phyloP scores from a whole-genome alignment of 1,284 basidiomycete genomes.

The Lentinus polychrous region DNA sequence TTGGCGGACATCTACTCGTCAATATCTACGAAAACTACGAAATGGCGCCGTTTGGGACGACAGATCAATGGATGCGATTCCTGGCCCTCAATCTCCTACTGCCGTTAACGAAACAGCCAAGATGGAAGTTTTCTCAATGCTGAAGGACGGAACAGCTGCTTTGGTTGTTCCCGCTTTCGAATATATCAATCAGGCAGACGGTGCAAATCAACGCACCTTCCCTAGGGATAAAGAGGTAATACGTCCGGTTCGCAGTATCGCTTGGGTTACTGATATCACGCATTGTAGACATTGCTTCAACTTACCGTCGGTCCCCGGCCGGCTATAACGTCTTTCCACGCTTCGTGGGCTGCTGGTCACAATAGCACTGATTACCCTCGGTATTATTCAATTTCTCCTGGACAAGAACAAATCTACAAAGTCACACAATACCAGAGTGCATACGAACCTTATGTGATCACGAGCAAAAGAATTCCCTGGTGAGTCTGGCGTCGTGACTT shows the following conservation, averaged over 20 bases:
- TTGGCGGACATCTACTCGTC: conserved; percentile 52
- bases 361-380: conserved; percentile 70
- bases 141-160: conserved; percentile 45
- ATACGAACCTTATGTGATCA: conserved; percentile 82
- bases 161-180: conserved; percentile 80
- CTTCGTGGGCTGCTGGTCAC: conserved; percentile 71
- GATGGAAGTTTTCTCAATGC: conserved; percentile 6
- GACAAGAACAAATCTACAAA: conserved; percentile 64
- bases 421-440: conserved; percentile 70
- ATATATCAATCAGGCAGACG: conserved; percentile 54
- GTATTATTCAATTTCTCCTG: conserved; percentile 48
- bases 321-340: conserved; percentile 64
- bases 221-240: conserved; percentile 64
- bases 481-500: conserved; percentile 23
- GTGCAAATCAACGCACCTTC: conserved; percentile 46
- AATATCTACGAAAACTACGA: conserved; percentile 11
- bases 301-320: conserved; percentile 25
- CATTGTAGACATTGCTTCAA: conserved; percentile 9
- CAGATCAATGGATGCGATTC: conserved; percentile 35
- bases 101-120: conserved; percentile 40
- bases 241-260: too few species aligned
- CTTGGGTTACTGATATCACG: neutral
- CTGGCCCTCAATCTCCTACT: neutral
- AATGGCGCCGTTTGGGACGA: neutral
- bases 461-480: conserved; percentile 72